Percentiles rank a stretch among this genome's conserved stretches.
phyloP scores from a whole-genome alignment of 2,329 filamentous ascomycete species.

The Stagonosporopsis rhizophila region DNA sequence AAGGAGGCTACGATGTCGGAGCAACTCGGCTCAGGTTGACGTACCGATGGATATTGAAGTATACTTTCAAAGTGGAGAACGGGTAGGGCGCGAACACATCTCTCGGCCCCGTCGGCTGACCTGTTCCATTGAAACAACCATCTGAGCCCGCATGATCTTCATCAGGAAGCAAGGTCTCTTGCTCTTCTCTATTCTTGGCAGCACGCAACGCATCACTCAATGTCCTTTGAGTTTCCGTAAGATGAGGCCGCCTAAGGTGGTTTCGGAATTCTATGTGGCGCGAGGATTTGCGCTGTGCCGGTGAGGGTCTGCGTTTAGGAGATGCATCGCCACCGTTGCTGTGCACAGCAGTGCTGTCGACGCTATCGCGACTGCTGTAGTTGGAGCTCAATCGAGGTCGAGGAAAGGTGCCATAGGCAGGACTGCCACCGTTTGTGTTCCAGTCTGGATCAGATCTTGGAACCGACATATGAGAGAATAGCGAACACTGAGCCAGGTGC shows the following conservation, averaged over 20 bases:
- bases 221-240: constrained; percentile 41
- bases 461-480: constrained; percentile 33
- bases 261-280: constrained; percentile 44
- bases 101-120: constrained; percentile 43
- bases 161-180: constrained; percentile 56
- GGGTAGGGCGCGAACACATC: constrained; percentile 58
- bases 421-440: constrained; percentile 28
- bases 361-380: constrained; percentile 25
- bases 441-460: constrained; percentile 38
- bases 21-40: background rate
- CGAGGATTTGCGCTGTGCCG: constrained; percentile 26
- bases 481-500: background rate
- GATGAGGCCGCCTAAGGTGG: constrained; percentile 43
- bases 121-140: constrained; percentile 52
- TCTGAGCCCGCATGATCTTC: constrained; percentile 55
- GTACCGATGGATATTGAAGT: constrained; percentile 76
- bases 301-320: constrained; percentile 28
- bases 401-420: constrained; percentile 36
- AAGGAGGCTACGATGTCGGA: background rate
- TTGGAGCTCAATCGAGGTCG: constrained; percentile 26
- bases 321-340: constrained; percentile 32
- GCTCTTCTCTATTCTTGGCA: constrained; percentile 56
- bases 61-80: constrained; percentile 72
- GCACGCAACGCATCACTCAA: constrained; percentile 49
- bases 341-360: constrained; percentile 29